Evolutionary conservation across 345 rosid genomes (phyloP), one percentile per base, ranked within the genome.

Genomic region (thale cress (Arabidopsis thaliana)): DNA sequence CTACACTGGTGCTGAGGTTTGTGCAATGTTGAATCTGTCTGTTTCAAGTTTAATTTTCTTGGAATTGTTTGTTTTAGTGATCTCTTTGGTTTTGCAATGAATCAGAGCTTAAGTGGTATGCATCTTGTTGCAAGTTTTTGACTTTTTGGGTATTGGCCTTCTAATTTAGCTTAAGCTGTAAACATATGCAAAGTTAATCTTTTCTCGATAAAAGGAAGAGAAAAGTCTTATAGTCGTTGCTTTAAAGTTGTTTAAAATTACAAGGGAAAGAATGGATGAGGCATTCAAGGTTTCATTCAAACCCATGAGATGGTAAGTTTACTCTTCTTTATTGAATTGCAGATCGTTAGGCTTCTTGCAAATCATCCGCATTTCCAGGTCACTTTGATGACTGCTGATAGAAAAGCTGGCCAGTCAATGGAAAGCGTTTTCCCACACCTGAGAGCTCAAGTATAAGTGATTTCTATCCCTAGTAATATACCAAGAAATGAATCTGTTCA

Each of bases 1-100:
- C 32, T 95, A 96, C 85, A 96, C 99, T 62, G 99, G 99, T 66
- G 93, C 97, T 1, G 98, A 96, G 99, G 99, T 95, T 60, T 73
- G 82, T 82, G 11, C 32, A 41, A 44, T 65, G 14, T 56, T 7
- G 8, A 6, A 14, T 24, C 6, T 23, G 0, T 46, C 9, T 34
- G 10, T 44, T 55, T 55, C 4, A 23, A 5, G 25, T 73, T 23
- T 45, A 3, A 8, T 3, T 14, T 9, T 14, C 0, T 57, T 58
- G 22, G 60, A 48, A 14, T 41, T 38, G 4, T 4, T 40, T 51
- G 10, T 3, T 73, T 1, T 34, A 33, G 28, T 38, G 2, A 42
- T 56, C 41, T 20, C 42, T 56, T 44, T 32, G 64, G 7, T 41
- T 69, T 69, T 69, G 30, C 25, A 68, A 38, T 28, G 40, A 67